Evolutionary conservation across 1,284 basidiomycete genomes (phyloP).

Genomic region (Earliella scabrosa): DNA sequence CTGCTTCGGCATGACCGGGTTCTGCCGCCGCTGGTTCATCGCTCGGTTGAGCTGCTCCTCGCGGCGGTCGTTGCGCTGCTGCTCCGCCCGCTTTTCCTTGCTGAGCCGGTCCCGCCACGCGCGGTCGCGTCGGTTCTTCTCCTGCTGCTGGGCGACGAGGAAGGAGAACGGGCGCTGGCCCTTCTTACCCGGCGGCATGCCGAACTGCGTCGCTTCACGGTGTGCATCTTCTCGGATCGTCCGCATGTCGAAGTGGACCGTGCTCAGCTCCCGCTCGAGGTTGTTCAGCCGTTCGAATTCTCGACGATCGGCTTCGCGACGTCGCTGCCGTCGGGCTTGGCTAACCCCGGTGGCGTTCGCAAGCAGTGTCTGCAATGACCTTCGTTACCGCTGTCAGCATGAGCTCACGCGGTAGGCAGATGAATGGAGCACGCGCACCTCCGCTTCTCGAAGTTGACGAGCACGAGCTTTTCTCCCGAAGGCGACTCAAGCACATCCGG

Average conservation of each 20-base stretch:
- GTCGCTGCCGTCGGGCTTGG: conserved; percentile 46
- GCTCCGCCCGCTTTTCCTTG: conserved; percentile 76
- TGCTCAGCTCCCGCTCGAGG: conserved; percentile 68
- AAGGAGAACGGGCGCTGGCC: conserved; percentile 69
- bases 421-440: conserved; percentile 50
- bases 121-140: conserved; percentile 79
- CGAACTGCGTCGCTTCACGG: conserved; percentile 57
- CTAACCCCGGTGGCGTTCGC: conserved; percentile 50
- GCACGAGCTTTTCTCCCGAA: conserved; percentile 52
- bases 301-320: conserved; percentile 60
- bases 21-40: conserved; percentile 60
- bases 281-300: conserved; percentile 76
- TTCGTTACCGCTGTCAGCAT: conserved; percentile 31
- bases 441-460: conserved; percentile 82
- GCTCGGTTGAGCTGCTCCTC: conserved; percentile 75
- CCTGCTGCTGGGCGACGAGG: conserved; percentile 64
- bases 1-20: conserved; percentile 60
- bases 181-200: conserved; percentile 51
- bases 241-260: conserved; percentile 67
- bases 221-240: conserved; percentile 73
- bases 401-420: neutral
- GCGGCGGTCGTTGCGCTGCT: conserved; percentile 67
- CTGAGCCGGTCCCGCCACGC: conserved; percentile 65
- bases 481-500: conserved; percentile 70
- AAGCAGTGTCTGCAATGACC: conserved; percentile 69